phyloP scores from a whole-genome alignment of 2,329 filamentous ascomycete genomes.

The Trichophyton mentagrophytes region DNA sequence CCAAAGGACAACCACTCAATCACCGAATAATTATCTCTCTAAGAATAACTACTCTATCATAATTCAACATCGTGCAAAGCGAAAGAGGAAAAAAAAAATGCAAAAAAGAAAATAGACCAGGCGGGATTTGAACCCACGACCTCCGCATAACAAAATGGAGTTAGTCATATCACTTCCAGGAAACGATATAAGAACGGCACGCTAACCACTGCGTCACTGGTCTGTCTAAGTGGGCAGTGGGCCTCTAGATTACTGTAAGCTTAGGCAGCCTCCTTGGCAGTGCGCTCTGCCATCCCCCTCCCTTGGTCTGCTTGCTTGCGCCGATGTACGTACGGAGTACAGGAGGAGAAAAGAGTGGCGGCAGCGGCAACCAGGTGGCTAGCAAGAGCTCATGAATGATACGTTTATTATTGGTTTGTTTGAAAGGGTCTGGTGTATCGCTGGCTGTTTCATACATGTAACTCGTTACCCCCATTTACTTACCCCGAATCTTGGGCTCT shows the following conservation, averaged over 20 bases:
- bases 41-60: too few species aligned
- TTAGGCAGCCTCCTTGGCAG: too few species aligned
- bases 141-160: conserved; percentile 1
- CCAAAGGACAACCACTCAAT: too few species aligned
- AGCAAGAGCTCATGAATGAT: background rate
- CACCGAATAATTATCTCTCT: too few species aligned
- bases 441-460: background rate
- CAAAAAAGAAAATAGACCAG: background rate
- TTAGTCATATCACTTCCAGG: background rate
- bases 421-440: background rate
- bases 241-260: background rate
- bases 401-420: background rate
- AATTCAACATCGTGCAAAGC: too few species aligned
- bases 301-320: background rate
- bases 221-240: background rate
- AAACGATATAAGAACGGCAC: conserved; percentile 4
- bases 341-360: background rate
- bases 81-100: background rate
- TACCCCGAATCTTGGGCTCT: too few species aligned
- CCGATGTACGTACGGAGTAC: background rate
- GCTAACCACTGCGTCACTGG: conserved; percentile 4
- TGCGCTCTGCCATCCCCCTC: too few species aligned
- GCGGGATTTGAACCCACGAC: conserved; percentile 4
- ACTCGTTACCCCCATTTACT: too few species aligned
- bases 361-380: background rate